Evolutionary conservation across 2,329 filamentous ascomycete species (phyloP).

Genomic region (Calonectria pteridis): DNA sequence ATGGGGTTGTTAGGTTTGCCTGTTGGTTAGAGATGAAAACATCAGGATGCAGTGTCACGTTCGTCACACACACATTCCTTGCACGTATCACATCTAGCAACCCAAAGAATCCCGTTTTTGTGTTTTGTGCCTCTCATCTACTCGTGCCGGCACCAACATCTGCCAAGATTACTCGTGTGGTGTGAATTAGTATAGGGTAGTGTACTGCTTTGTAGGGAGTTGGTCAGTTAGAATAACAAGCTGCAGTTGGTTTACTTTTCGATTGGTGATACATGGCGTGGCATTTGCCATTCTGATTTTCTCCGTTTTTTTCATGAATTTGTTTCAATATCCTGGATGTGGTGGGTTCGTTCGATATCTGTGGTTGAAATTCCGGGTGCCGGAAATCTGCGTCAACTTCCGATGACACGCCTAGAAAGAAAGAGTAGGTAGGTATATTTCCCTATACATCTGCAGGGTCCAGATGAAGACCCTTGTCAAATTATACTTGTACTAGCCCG

Average conservation of each 20-base stretch:
- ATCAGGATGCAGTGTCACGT: no score
- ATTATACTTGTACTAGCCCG: no score
- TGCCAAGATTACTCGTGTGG: no score
- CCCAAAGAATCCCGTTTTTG: no score
- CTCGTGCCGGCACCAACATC: no score
- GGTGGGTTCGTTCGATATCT: neutral
- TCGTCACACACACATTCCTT: no score
- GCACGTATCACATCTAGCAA: no score
- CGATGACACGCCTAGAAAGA: neutral
- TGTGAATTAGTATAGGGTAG: neutral
- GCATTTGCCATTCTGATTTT: neutral
- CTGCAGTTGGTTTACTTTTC: neutral
- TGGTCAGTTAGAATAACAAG: no score
- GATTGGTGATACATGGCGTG: neutral
- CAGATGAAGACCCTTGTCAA: neutral
- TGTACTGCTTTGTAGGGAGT: neutral
- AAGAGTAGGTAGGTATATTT: neutral
- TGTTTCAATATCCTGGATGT: neutral
- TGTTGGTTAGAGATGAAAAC: no score
- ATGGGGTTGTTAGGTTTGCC: no score
- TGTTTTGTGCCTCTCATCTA: no score
- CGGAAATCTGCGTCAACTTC: neutral
- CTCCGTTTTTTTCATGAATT: neutral
- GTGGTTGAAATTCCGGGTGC: neutral
- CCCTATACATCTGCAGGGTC: neutral